phyloP scores from a whole-genome alignment of 257 asterid genomes.

The Paraleonurus japonicus region DNA sequence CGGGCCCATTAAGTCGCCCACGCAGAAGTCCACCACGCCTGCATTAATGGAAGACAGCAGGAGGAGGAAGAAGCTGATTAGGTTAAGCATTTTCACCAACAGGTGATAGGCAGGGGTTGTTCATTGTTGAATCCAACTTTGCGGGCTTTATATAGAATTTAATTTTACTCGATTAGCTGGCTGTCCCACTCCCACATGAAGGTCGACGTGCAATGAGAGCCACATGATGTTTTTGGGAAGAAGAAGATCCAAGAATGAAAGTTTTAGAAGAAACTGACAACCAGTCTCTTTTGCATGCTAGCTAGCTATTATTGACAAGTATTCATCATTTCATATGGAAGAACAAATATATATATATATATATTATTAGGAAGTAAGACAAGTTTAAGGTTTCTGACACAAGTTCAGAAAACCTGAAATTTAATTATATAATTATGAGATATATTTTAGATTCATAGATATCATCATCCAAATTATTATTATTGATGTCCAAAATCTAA shows the following conservation, averaged over 20 bases:
- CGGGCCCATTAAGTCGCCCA: conserved; percentile 48
- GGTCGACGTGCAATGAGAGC: conserved; percentile 15
- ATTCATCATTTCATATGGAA: not conserved
- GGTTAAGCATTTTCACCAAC: conserved; percentile 31
- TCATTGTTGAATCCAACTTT: not conserved
- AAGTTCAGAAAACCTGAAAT: not conserved
- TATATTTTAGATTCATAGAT: no score
- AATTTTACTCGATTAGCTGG: not conserved
- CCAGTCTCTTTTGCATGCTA: conserved; percentile 19
- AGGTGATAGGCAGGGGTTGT: not conserved
- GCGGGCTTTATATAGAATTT: conserved; percentile 27
- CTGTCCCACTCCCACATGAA: conserved; percentile 9
- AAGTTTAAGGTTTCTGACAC: not conserved
- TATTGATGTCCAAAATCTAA: no score
- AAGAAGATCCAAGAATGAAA: not conserved
- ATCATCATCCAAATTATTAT: no score
- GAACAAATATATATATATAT: no score
- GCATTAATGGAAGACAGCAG: conserved; percentile 36
- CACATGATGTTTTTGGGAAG: conserved; percentile 27
- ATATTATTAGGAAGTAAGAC: not conserved
- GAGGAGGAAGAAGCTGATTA: conserved; percentile 36
- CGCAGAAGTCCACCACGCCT: conserved; percentile 65
- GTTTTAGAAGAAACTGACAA: conserved; percentile 20
- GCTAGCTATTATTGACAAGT: not conserved
- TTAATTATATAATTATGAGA: not conserved